A percentile compares a stretch with the other conserved stretches of the same genome.
These are phyloP conservation scores for Penicillium waksmanii DNA, from an alignment of 495 filamentous ascomycete genomes.

Conservation along the genomic window DNA sequence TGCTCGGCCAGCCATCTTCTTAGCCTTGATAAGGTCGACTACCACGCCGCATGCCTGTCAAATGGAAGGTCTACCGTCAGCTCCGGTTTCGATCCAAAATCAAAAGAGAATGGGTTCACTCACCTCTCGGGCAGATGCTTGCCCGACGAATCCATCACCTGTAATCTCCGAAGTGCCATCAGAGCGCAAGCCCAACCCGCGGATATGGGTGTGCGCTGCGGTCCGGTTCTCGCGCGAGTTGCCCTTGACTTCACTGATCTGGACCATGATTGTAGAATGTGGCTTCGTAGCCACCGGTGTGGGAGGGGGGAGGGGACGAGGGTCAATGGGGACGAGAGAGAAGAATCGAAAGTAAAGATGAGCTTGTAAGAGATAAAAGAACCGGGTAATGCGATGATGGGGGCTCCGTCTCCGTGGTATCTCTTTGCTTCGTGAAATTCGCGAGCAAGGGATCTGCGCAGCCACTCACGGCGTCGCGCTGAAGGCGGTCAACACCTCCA, in stretches of 20 bases:
- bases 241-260: conserved; percentile 95
- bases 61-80: conserved; percentile 10
- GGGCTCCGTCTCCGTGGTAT: conserved; percentile 10
- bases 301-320: neutral
- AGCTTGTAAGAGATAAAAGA: conserved; percentile 17
- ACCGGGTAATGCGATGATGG: conserved; percentile 20
- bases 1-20: conserved; percentile 96
- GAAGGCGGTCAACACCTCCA: conserved; percentile 46
- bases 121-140: conserved; percentile 84
- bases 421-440: conserved; percentile 42
- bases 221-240: conserved; percentile 94
- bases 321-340: conserved; percentile 8
- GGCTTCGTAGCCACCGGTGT: conserved; percentile 30
- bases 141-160: conserved; percentile 84
- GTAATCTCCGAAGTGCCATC: conserved; percentile 81
- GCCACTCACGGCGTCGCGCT: conserved; percentile 31
- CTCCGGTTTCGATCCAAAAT: neutral
- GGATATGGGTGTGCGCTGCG: conserved; percentile 96
- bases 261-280: conserved; percentile 67
- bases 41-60: conserved; percentile 85
- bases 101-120: conserved; percentile 13
- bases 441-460: conserved; percentile 39
- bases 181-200: conserved; percentile 79
- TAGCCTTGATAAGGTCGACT: conserved; percentile 89
- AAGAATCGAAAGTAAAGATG: conserved; percentile 3